Percentiles rank a stretch among this genome's conserved stretches.
phyloP scores from a whole-genome alignment of 495 filamentous ascomycete genomes.

The Trichoderma reesei region DNA sequence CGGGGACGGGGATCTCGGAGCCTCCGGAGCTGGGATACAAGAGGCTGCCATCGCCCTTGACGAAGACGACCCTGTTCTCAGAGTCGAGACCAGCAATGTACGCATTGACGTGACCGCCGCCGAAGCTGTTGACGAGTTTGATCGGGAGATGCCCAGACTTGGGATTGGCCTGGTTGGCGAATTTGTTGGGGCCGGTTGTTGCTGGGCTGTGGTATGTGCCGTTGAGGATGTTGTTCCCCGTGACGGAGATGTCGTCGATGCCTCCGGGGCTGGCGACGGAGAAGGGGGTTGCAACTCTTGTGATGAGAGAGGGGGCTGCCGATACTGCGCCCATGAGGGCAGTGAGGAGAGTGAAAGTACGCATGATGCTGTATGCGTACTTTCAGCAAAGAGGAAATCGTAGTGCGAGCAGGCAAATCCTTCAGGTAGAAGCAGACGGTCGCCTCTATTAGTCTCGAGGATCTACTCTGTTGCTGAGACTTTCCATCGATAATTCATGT shows the following conservation, averaged over 20 bases:
- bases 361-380: background rate
- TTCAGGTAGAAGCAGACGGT: too few species aligned
- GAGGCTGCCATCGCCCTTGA: slow-evolving; percentile 25
- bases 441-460: too few species aligned
- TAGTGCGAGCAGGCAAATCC: too few species aligned
- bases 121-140: slow-evolving; percentile 33
- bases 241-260: background rate
- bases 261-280: background rate
- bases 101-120: slow-evolving; percentile 23
- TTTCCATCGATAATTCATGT: too few species aligned
- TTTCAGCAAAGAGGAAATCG: too few species aligned
- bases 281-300: background rate
- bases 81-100: slow-evolving; percentile 29
- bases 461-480: too few species aligned
- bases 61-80: slow-evolving; percentile 23
- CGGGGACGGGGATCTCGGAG: slow-evolving; percentile 18
- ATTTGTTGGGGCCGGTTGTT: background rate
- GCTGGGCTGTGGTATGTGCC: background rate
- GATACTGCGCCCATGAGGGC: background rate
- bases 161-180: background rate
- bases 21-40: slow-evolving; percentile 24
- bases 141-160: background rate
- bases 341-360: background rate
- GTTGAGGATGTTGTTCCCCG: background rate
- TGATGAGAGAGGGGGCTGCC: background rate